Percentiles rank a stretch among this genome's conserved stretches.
Conservation (phyloP, 805 yeast genomes). For the Candida dajiaensis region DNA sequence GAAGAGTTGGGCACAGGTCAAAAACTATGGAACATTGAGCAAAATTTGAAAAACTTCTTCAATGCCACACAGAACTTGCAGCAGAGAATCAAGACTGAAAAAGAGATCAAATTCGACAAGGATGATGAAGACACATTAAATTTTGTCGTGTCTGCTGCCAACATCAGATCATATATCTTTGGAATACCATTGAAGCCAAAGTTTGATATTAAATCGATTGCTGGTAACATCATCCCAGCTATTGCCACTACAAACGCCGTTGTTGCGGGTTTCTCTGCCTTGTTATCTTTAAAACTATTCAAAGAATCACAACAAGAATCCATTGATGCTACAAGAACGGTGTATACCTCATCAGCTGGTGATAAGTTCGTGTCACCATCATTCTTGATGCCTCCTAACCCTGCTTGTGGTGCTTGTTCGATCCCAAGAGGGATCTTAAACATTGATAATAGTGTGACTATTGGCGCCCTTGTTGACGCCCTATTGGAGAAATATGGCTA, state of each 20-base stretch:
- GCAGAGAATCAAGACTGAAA: constrained; percentile 35
- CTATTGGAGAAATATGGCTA: constrained; percentile 48
- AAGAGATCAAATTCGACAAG: constrained; percentile 69
- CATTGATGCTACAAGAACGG: constrained; percentile 35
- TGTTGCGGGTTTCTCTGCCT: constrained; percentile 81
- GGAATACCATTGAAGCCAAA: constrained; percentile 65
- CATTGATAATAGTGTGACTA: constrained; percentile 30
- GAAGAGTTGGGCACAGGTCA: constrained; percentile 27
- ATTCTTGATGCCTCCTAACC: constrained; percentile 53
- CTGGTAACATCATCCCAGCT: constrained; percentile 98
- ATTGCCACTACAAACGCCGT: constrained; percentile 97
- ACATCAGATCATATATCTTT: constrained; percentile 67
- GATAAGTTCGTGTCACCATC: constrained; percentile 66
- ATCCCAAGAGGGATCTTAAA: constrained; percentile 46
- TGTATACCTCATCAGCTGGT: constrained; percentile 47
- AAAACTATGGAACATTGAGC: constrained; percentile 52
- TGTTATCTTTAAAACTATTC: constrained; percentile 60
- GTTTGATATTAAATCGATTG: constrained; percentile 88
- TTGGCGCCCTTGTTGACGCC: constrained; percentile 47
- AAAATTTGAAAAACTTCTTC: constrained; percentile 57
- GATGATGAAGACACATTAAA: constrained; percentile 89
- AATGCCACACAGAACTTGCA: constrained; percentile 45
- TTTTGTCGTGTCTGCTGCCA: constrained; percentile 84
- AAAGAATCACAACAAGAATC: constrained; percentile 25
- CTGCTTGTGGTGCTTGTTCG: constrained; percentile 64